Base-by-base conservation (phyloP, 768 basidiomycete species). In the Tulasnella sp. region DNA sequence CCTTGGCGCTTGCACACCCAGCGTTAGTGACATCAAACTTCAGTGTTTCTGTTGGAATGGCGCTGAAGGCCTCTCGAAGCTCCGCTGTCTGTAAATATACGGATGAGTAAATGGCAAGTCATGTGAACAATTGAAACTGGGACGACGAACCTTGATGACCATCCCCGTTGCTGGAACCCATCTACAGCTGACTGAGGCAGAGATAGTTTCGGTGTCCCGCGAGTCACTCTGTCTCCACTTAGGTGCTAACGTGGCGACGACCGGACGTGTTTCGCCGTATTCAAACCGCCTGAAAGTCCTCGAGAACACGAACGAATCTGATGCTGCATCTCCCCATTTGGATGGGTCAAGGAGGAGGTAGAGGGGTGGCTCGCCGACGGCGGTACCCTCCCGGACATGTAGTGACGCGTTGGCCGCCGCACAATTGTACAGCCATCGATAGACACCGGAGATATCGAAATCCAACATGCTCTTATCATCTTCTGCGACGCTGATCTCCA, bases 291-390 rank as follows among this genome's bases (percentile, higher is more conserved):
- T 76, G 50, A 77, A 89, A 66, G 78, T 84, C 45, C 79, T 85
- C 0, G 92, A 87, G 68, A 97, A 92, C 15, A 89, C 85, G 68
- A 90, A 96, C 3, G 77, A 75, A 66, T 97, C 94, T 30, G 89
- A 80, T 2, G 77, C 76, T 32, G 84, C 77, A 56, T 83, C 81
- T 3, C 88, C 90, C 54, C 76, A 80, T 0, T 92, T 81, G 32
- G 86, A 83, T 13, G 93, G 91, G 68, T 96, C 91, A 58, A 74
- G 66, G 65, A 96, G 75, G 73, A 81, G 74, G 70, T 83, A 91
- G 10, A 96, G 68, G 0, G 85, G 83, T 27, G 81, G 71, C 5
- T 71, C 67, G 2, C 56, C 64, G n/a, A 82, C 80, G n/a, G 73
- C 75, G 0, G 69, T 56, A 15, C 69, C 51, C 23, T 75, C 68